Evolutionary conservation across 2,329 filamentous ascomycete genomes (phyloP).

Genomic region (Ascochyta lentis): DNA sequence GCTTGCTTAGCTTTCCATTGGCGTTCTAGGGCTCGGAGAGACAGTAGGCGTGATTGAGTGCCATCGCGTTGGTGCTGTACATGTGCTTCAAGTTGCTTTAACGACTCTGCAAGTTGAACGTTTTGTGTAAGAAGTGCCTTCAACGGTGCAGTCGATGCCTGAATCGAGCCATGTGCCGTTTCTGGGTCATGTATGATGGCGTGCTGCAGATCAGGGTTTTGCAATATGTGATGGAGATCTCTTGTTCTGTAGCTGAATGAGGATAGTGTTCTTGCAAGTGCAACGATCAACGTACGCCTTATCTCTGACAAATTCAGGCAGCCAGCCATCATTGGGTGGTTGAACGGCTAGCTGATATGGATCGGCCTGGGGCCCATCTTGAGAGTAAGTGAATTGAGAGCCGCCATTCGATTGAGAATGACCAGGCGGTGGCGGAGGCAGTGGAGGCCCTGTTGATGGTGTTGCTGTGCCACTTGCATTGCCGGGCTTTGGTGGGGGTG

Average conservation of each 20-base stretch:
- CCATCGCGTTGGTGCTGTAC: slow-evolving; percentile 68
- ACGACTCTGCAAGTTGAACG: slow-evolving; percentile 69
- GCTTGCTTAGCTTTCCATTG: slow-evolving; percentile 88
- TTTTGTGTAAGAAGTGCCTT: slow-evolving; percentile 73
- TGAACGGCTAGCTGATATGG: slow-evolving; percentile 28
- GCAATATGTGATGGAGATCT: slow-evolving; percentile 75
- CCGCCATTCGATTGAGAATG: slow-evolving; percentile 36
- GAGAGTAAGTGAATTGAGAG: slow-evolving; percentile 29
- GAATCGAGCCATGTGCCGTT: slow-evolving; percentile 75
- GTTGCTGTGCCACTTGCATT: slow-evolving; percentile 53
- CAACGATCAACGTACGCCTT: slow-evolving; percentile 70
- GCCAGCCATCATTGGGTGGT: slow-evolving; percentile 70
- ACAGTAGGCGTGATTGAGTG: slow-evolving; percentile 81
- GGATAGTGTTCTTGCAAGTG: slow-evolving; percentile 18
- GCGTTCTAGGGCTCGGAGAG: slow-evolving; percentile 86
- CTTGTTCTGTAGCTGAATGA: slow-evolving; percentile 65
- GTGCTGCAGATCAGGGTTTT: slow-evolving; percentile 69
- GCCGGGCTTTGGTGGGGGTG: slow-evolving; percentile 55
- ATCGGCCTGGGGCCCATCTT: slow-evolving; percentile 25
- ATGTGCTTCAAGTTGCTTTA: slow-evolving; percentile 66
- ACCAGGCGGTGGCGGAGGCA: slow-evolving; percentile 52
- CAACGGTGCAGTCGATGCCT: slow-evolving; percentile 69
- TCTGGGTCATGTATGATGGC: slow-evolving; percentile 73
- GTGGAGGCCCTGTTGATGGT: slow-evolving; percentile 52
- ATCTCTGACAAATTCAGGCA: slow-evolving; percentile 77